Evolutionary conservation across 495 filamentous ascomycete genomes (phyloP), one percentile per base, ranked within the genome.

Genomic region (Aspergillus cavernicola): DNA sequence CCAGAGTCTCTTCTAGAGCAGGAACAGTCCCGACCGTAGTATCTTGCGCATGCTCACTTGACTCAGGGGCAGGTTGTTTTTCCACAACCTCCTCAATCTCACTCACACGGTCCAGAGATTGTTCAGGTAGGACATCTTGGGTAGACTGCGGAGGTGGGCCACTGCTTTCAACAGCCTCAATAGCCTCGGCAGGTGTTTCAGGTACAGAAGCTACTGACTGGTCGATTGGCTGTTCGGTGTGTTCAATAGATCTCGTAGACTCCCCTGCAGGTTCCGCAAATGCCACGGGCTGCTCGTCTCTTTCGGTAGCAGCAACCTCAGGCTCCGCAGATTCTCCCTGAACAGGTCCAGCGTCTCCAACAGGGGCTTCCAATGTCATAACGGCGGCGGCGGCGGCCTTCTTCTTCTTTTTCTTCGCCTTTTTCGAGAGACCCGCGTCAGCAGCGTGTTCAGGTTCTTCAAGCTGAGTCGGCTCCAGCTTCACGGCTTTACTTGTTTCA

Each of bases 371-470:
- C 13, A 16, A 23, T 8, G 15, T 13, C 20, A 37, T 26, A 22
- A 13, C 41, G 7, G 22, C 18, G 36, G 31, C 13, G 5, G 35
- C 36, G 35, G 16, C 28, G 6, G 51, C 62, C 53, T 66, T 70
- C 53, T 70, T 68, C 59, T 70, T 70, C 46, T 65, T 67, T 51
- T 70, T 68, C 54, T 70, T 68, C 12, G 65, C 60, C 36, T 74
- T 73, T 53, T 72, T 75, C 7, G 60, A 54, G 32, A 53, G 45
- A 10, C 56, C 57, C 8, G 50, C 28, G 13, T 61, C 56, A 11
- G 37, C 6, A 29, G 48, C 11, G 13, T 63, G 53, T 20, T 61
- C 56, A 32, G 31, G 10, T 4, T 61, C 55, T 16, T 37, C 36
- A 36, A 58, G 19, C 11, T 43, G 24, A 37, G 16, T 31, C 3